Percentiles rank a stretch among this genome's conserved stretches.
Evolutionary conservation across 2,329 filamentous ascomycete genomes (phyloP).

Genomic region (Alternaria metachromatica): DNA sequence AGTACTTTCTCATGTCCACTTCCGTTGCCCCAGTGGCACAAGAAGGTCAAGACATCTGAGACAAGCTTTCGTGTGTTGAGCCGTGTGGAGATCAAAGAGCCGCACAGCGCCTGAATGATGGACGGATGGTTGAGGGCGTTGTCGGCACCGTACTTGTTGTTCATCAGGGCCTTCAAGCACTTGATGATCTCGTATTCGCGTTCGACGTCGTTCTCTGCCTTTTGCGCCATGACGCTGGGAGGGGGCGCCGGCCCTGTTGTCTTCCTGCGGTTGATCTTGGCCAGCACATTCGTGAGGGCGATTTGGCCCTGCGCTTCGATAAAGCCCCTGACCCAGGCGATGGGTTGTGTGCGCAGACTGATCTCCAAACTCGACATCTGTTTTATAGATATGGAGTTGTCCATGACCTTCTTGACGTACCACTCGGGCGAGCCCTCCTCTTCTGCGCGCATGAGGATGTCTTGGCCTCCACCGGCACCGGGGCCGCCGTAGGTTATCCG

Average conservation of each 20-base stretch:
- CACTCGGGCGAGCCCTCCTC: constrained; percentile 97
- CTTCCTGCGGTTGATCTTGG: constrained; percentile 91
- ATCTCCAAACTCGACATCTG: constrained; percentile 92
- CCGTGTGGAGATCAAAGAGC: constrained; percentile 84
- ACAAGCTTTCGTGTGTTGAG: constrained; percentile 92
- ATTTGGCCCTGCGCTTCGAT: constrained; percentile 98
- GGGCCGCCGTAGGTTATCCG: constrained; percentile 65
- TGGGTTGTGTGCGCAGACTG: constrained; percentile 93
- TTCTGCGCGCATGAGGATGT: constrained; percentile 77
- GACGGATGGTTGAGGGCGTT: constrained; percentile 91
- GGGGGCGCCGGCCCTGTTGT: constrained; percentile 73
- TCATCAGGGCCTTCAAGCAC: constrained; percentile 96
- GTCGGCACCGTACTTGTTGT: constrained; percentile 98
- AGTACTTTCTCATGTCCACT: constrained; percentile 92
- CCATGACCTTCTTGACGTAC: constrained; percentile 97
- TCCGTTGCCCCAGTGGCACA: constrained; percentile 92
- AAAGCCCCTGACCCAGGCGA: constrained; percentile 94
- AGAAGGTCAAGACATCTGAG: constrained; percentile 93
- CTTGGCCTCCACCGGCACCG: constrained; percentile 51
- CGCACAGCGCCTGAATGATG: constrained; percentile 85
- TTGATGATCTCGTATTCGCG: constrained; percentile 97
- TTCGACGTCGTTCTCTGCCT: constrained; percentile 78
- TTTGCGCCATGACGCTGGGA: constrained; percentile 58
- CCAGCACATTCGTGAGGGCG: constrained; percentile 88
- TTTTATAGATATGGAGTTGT: constrained; percentile 90